Percentiles rank a stretch among this genome's conserved stretches.
These are phyloP conservation scores for Abrus precatorius DNA, from an alignment of 306 rosid species.

Conservation along the genomic window DNA sequence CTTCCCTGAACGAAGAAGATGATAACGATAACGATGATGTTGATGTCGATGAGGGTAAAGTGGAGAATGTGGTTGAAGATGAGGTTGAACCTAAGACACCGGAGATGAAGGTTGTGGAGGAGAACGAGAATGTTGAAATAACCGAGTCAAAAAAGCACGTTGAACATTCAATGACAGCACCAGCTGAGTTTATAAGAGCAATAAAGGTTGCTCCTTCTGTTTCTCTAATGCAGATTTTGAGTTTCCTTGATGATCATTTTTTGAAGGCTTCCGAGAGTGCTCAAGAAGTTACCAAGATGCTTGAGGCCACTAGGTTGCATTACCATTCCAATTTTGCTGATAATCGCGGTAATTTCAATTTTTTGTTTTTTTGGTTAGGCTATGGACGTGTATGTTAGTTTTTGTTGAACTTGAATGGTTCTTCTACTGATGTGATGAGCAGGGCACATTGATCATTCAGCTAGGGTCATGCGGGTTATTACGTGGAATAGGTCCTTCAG, in stretches of 20 bases:
- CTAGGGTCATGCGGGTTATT: constrained; percentile 85
- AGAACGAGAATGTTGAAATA: constrained; percentile 7
- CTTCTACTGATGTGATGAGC: constrained; percentile 36
- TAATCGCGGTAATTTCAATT: constrained; percentile 66
- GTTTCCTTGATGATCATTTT: constrained; percentile 74
- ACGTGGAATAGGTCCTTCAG: constrained; percentile 81
- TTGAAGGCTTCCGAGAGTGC: constrained; percentile 77
- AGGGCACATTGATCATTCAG: constrained; percentile 93
- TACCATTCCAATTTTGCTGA: constrained; percentile 94
- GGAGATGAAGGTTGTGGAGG: constrained; percentile 54
- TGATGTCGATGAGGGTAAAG: constrained; percentile 31
- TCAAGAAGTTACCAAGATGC: constrained; percentile 81
- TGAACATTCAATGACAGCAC: constrained; percentile 78
- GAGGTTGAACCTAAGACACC: constrained; percentile 83
- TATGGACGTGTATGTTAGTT: background rate
- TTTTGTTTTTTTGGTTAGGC: background rate
- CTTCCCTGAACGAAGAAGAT: constrained; percentile 60
- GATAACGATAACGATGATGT: constrained; percentile 45
- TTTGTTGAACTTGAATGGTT: background rate
- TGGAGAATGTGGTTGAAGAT: constrained; percentile 58
- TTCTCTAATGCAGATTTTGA: constrained; percentile 64
- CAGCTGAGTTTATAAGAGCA: constrained; percentile 69
- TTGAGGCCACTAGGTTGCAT: constrained; percentile 91
- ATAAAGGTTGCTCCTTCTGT: constrained; percentile 57
- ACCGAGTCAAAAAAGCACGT: constrained; percentile 53